A percentile compares a stretch with the other conserved stretches of the same genome.
Evolutionary conservation across 2,329 filamentous ascomycete species (phyloP).

Genomic region (Apiospora kogelbergensis): DNA sequence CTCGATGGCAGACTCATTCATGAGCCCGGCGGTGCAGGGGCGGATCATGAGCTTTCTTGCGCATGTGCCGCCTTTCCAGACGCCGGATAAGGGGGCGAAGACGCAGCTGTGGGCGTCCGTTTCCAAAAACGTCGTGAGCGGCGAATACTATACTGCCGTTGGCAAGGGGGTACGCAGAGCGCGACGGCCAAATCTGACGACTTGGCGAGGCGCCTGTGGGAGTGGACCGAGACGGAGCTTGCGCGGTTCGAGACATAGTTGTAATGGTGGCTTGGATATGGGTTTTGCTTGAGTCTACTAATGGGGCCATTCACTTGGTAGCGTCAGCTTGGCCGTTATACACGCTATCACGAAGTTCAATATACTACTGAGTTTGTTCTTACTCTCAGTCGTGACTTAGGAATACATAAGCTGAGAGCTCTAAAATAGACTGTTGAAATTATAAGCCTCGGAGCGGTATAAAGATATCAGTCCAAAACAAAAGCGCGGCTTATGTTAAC

Average conservation of each 20-base stretch:
- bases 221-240: constrained; percentile 34
- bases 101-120: constrained; percentile 39
- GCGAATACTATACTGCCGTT: constrained; percentile 36
- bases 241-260: constrained; percentile 1
- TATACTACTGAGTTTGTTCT: background rate
- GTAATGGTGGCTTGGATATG: background rate
- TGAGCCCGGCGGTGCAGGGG: constrained; percentile 16
- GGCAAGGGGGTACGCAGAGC: constrained; percentile 23
- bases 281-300: background rate
- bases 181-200: constrained; percentile 21
- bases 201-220: constrained; percentile 29
- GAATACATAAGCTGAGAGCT: background rate
- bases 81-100: constrained; percentile 33
- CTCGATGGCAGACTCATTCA: background rate
- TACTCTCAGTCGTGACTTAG: background rate
- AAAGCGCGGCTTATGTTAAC: too few species aligned
- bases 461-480: too few species aligned
- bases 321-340: background rate
- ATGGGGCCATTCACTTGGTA: background rate
- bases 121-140: constrained; percentile 28
- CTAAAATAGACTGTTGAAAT: too few species aligned
- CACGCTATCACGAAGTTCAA: too few species aligned
- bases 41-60: constrained; percentile 11
- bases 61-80: background rate
- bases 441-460: too few species aligned